These are phyloP conservation scores for Pueraria montana DNA, from an alignment of 306 rosid species.

Conservation along the genomic window DNA sequence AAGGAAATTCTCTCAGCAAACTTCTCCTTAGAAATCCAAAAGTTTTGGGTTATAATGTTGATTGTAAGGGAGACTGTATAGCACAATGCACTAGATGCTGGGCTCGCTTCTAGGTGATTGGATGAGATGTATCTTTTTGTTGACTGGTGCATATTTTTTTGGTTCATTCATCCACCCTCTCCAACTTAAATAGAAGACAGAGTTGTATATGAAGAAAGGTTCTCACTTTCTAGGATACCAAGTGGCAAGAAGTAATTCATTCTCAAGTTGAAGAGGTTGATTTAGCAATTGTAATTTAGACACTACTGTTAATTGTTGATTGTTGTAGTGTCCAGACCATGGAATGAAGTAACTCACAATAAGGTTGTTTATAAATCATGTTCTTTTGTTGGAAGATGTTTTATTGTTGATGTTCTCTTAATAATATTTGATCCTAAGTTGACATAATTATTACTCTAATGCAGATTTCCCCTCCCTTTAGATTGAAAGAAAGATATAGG, in stretches of 20 bases:
- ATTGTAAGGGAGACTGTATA: slow-evolving; percentile 92
- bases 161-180: slow-evolving; percentile 33
- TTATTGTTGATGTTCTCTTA: neutral
- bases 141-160: neutral
- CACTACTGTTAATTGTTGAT: slow-evolving; percentile 20
- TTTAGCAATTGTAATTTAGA: slow-evolving; percentile 33
- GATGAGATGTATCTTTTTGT: slow-evolving; percentile 3
- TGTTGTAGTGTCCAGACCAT: slow-evolving; percentile 11
- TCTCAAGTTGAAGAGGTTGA: slow-evolving; percentile 5
- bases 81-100: slow-evolving; percentile 98
- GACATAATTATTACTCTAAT: neutral
- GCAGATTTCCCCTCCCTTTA: neutral
- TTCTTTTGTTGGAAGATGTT: neutral
- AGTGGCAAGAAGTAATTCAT: slow-evolving; percentile 5
- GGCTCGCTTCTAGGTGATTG: slow-evolving; percentile 78
- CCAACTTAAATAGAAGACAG: slow-evolving; percentile 16
- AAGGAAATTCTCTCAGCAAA: slow-evolving; percentile 78
- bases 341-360: slow-evolving; percentile 29
- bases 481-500: neutral
- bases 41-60: slow-evolving; percentile 86
- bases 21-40: slow-evolving; percentile 90
- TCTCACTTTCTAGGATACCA: slow-evolving; percentile 24
- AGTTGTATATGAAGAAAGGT: slow-evolving; percentile 38
- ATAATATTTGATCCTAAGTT: neutral
- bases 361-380: slow-evolving; percentile 33